Conservation (phyloP, 441 rosid genomes). For the Gossypium trilobum region DNA sequence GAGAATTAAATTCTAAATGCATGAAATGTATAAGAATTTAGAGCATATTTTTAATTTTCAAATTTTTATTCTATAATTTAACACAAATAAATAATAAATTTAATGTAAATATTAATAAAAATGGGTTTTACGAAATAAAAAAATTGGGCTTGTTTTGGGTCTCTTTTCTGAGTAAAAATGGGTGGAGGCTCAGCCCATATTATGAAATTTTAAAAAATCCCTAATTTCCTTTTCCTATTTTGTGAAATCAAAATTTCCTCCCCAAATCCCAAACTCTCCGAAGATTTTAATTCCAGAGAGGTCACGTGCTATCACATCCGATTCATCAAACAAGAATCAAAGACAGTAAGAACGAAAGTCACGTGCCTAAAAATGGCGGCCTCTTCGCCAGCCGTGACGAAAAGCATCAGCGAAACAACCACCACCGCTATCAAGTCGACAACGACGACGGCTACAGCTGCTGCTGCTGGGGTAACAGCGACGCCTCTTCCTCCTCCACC, state of each 20-base stretch:
- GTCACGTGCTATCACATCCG: neutral
- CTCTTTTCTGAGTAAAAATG: neutral
- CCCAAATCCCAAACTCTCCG: neutral
- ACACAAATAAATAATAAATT: too few relatives aligned
- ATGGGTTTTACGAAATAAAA: neutral
- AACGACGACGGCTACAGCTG: neutral
- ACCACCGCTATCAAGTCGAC: neutral
- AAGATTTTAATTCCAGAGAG: neutral
- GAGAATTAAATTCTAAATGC: too few relatives aligned
- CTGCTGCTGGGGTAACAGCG: neutral
- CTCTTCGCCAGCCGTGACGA: neutral
- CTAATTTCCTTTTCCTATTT: neutral
- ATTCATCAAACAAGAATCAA: neutral
- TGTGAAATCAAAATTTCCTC: neutral
- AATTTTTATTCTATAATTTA: too few relatives aligned
- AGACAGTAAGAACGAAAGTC: neutral
- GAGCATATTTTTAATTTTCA: too few relatives aligned
- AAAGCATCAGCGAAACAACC: neutral
- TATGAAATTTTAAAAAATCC: neutral
- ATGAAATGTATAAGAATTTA: too few relatives aligned
- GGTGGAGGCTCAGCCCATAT: neutral
- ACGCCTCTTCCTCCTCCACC: conserved; percentile 4
- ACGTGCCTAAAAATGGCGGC: conserved; percentile 3
- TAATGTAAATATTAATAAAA: too few relatives aligned
- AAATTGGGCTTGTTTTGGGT: neutral